Evolutionary conservation across 176 grass and related monocot species (phyloP).

Genomic region (Ananas comosus): DNA sequence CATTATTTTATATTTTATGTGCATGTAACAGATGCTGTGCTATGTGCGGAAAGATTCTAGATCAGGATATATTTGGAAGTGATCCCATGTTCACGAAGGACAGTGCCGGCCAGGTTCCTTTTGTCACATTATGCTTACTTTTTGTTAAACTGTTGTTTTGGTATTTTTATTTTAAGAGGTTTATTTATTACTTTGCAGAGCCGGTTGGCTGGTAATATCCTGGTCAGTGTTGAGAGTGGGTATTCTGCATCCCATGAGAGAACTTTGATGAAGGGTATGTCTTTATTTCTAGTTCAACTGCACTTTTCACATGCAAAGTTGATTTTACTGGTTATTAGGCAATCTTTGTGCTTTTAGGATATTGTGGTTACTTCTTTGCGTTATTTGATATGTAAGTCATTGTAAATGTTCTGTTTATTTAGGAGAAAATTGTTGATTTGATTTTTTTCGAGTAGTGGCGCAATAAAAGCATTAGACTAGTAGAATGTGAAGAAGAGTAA

Average conservation of each 20-base stretch:
- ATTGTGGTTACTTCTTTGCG: too few relatives aligned
- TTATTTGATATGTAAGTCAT: too few relatives aligned
- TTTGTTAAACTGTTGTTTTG: slow-evolving; percentile 8
- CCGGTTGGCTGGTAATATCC: slow-evolving; percentile 28
- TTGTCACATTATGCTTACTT: slow-evolving; percentile 1
- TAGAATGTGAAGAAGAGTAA: too few relatives aligned
- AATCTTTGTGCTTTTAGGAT: neutral
- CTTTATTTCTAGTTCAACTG: neutral
- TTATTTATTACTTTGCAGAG: slow-evolving; percentile 31
- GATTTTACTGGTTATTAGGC: neutral
- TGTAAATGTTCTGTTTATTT: too few relatives aligned
- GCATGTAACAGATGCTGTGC: slow-evolving; percentile 42
- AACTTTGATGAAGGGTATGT: slow-evolving; percentile 55
- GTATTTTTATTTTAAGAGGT: neutral
- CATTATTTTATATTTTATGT: slow-evolving; percentile 22
- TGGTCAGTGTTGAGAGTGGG: slow-evolving; percentile 36
- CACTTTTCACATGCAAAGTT: neutral
- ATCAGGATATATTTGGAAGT: slow-evolving; percentile 39
- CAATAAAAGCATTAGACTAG: too few relatives aligned
- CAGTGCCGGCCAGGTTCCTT: slow-evolving; percentile 34
- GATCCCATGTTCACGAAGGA: slow-evolving; percentile 44
- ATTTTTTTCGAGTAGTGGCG: too few relatives aligned
- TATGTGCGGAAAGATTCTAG: slow-evolving; percentile 63
- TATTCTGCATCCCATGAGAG: slow-evolving; percentile 71
- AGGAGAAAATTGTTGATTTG: too few relatives aligned